A percentile compares a stretch with the other conserved stretches of the same genome.
Evolutionary conservation across 139 green algal genomes (phyloP).

Genomic region (Coccomyxa sp.): DNA sequence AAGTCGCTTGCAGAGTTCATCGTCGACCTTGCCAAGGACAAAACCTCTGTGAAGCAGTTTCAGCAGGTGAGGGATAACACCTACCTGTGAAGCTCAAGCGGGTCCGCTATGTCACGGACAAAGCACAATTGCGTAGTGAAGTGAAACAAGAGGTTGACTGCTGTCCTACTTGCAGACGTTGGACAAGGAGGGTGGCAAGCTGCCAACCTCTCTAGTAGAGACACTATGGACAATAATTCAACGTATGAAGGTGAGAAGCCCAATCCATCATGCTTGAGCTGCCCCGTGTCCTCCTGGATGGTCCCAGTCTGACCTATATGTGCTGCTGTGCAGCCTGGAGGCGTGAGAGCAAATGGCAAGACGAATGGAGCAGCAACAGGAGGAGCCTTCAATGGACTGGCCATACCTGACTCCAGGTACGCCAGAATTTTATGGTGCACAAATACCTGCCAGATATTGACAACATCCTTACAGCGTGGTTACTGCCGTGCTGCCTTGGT

Average conservation of each 20-base stretch:
- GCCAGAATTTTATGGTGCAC: background rate
- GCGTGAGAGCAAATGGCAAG: background rate
- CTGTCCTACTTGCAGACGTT: constrained; percentile 29
- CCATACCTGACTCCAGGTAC: constrained; percentile 1
- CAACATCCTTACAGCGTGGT: no score
- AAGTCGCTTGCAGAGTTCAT: constrained; percentile 96
- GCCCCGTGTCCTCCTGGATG: background rate
- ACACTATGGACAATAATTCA: constrained; percentile 88
- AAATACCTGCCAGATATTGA: background rate
- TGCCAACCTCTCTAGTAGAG: constrained; percentile 78
- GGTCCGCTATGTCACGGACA: background rate
- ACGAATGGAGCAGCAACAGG: background rate
- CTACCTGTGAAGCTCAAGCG: background rate
- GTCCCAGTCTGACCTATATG: no score
- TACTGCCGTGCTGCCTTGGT: no score
- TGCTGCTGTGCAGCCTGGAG: background rate
- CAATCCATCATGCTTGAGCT: background rate
- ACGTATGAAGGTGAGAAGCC: constrained; percentile 32
- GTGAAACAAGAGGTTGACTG: background rate
- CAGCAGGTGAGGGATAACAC: constrained; percentile 31
- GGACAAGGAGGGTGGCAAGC: constrained; percentile 63
- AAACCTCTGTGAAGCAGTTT: constrained; percentile 57
- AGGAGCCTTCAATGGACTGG: background rate
- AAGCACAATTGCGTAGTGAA: background rate
- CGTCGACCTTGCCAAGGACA: constrained; percentile 71